phyloP scores from a whole-genome alignment of 768 basidiomycete species.

The Asterophora lycoperdoides region DNA sequence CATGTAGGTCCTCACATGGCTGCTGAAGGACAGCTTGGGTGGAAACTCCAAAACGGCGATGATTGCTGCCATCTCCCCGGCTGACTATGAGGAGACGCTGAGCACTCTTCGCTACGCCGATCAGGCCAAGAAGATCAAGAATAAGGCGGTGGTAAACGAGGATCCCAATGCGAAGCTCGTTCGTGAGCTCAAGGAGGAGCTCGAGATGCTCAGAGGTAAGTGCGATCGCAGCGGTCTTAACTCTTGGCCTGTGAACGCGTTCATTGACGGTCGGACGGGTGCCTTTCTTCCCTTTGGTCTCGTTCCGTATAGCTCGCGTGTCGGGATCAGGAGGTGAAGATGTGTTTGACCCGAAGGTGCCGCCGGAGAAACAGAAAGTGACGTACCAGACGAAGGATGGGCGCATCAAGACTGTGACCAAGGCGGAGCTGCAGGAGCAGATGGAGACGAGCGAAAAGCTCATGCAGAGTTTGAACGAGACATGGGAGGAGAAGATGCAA shows the following conservation, averaged over 20 bases:
- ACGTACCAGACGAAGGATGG: slow-evolving; percentile 93
- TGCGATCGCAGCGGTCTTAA: slow-evolving; percentile 27
- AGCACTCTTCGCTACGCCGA: slow-evolving; percentile 97
- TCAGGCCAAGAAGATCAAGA: slow-evolving; percentile 99
- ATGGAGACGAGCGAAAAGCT: slow-evolving; percentile 93
- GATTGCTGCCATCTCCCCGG: slow-evolving; percentile 99
- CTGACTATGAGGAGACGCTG: slow-evolving; percentile 96
- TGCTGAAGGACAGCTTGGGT: slow-evolving; percentile 95
- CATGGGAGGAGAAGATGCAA: slow-evolving; percentile 92
- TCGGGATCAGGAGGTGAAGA: slow-evolving; percentile 65
- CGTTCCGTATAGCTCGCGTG: slow-evolving; percentile 56
- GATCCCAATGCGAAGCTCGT: slow-evolving; percentile 99
- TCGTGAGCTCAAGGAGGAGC: slow-evolving; percentile 96
- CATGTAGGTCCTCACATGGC: slow-evolving; percentile 88
- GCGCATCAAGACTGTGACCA: slow-evolving; percentile 90
- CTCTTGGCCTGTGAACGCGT: slow-evolving; percentile 3
- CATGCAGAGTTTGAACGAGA: slow-evolving; percentile 90
- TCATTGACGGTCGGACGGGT: slow-evolving; percentile 13
- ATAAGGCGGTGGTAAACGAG: slow-evolving; percentile 98
- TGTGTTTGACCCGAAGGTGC: slow-evolving; percentile 81
- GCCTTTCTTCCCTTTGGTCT: slow-evolving; percentile 11
- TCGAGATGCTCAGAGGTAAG: slow-evolving; percentile 82
- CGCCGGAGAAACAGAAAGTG: slow-evolving; percentile 92
- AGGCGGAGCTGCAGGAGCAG: slow-evolving; percentile 96
- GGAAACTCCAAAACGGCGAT: slow-evolving; percentile 98